Evolutionary conservation across 2,329 filamentous ascomycete genomes (phyloP).

Genomic region (Pseudogymnoascus sp.): DNA sequence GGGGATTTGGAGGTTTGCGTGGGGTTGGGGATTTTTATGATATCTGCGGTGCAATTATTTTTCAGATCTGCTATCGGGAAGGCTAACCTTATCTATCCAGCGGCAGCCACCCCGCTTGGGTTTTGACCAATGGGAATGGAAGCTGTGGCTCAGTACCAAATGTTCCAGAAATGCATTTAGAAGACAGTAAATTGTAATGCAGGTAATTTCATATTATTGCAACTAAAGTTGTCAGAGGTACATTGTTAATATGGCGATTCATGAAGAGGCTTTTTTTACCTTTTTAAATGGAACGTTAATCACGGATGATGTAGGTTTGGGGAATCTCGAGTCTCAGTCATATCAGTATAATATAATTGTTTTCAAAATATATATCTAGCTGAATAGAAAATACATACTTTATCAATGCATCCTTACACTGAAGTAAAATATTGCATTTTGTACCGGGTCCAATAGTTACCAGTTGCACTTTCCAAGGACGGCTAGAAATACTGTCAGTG

Average conservation of each 20-base stretch:
- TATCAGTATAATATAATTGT: neutral
- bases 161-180: neutral
- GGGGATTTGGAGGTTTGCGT: neutral
- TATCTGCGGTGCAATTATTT: conserved; percentile 5
- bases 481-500: neutral
- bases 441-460: no score
- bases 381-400: no score
- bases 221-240: neutral
- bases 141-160: neutral
- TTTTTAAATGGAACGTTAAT: neutral
- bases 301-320: neutral
- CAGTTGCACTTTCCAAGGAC: no score
- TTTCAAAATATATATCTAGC: neutral
- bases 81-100: conserved; percentile 5
- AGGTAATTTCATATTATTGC: neutral
- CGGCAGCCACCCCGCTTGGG: neutral
- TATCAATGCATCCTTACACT: no score
- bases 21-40: conserved; percentile 3
- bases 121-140: neutral
- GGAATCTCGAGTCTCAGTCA: neutral
- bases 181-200: neutral
- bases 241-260: neutral
- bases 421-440: no score
- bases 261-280: neutral
- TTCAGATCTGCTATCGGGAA: conserved; percentile 7